A percentile compares a stretch with the other conserved stretches of the same genome.
Conservation (phyloP, 2,329 filamentous ascomycete species). For the Exophiala sp. region DNA sequence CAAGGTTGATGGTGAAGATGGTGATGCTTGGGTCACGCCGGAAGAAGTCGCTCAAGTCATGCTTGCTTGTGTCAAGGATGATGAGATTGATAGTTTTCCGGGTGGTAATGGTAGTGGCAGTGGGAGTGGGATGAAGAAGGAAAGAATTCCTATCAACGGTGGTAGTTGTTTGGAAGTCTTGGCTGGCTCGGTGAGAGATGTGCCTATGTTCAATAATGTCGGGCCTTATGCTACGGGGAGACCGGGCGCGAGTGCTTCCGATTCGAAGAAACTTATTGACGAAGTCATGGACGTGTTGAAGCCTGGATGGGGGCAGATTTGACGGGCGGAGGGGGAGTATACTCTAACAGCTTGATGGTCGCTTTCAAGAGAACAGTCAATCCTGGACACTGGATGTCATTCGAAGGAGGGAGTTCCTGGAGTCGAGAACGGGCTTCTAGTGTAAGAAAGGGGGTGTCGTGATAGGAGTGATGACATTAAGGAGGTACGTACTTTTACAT, state of each 20-base stretch:
- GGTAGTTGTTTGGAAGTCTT: constrained; percentile 54
- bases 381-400: no score
- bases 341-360: no score
- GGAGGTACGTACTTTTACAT: no score
- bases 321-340: not conserved
- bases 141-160: constrained; percentile 30
- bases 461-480: no score
- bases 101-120: not conserved
- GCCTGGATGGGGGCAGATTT: constrained; percentile 45
- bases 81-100: constrained; percentile 31
- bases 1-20: constrained; percentile 30
- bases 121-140: constrained; percentile 16
- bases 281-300: constrained; percentile 49
- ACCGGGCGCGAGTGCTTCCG: constrained; percentile 45
- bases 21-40: constrained; percentile 48
- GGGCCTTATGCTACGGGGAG: constrained; percentile 44
- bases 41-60: constrained; percentile 57
- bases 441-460: no score
- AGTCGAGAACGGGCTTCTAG: no score
- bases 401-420: no score
- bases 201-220: constrained; percentile 46
- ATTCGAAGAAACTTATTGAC: constrained; percentile 37
- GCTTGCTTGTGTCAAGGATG: constrained; percentile 50
- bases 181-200: constrained; percentile 46
- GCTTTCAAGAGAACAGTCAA: no score